Evolutionary conservation across 441 rosid genomes (phyloP).

Genomic region (Dalechampia spathulata): DNA sequence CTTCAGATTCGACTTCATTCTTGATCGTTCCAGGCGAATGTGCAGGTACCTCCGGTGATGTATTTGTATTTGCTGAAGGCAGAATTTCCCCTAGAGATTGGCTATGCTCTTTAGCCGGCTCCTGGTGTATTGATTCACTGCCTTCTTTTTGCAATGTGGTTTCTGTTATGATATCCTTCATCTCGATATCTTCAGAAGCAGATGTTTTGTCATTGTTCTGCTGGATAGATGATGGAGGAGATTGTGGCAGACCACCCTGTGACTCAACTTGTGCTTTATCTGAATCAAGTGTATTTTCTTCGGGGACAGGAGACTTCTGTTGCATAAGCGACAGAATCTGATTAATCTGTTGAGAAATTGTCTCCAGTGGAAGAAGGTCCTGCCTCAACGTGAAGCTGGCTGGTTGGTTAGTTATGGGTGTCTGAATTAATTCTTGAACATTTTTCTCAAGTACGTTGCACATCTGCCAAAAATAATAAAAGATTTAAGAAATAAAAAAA

Average conservation of each 20-base stretch:
- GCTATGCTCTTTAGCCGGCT: neutral
- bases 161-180: constrained; percentile 7
- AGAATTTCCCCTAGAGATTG: constrained; percentile 3
- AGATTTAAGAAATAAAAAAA: neutral
- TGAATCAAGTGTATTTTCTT: constrained; percentile 8
- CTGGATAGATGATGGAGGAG: constrained; percentile 11
- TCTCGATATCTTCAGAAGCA: constrained; percentile 19
- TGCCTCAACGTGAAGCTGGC: constrained; percentile 40
- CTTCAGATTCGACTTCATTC: constrained; percentile 20
- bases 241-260: constrained; percentile 12
- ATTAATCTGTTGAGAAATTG: constrained; percentile 28
- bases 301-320: constrained; percentile 13
- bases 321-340: constrained; percentile 33
- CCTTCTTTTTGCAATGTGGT: constrained; percentile 6
- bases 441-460: constrained; percentile 54
- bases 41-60: neutral
- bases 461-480: constrained; percentile 33
- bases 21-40: constrained; percentile 1
- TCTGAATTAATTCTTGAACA: constrained; percentile 36
- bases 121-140: neutral
- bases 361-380: constrained; percentile 44
- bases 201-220: constrained; percentile 12
- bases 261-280: constrained; percentile 17
- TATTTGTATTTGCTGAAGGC: neutral
- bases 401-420: constrained; percentile 32